Base-by-base conservation (phyloP, 2,329 filamentous ascomycete species). In the Beauveria asiatica region DNA sequence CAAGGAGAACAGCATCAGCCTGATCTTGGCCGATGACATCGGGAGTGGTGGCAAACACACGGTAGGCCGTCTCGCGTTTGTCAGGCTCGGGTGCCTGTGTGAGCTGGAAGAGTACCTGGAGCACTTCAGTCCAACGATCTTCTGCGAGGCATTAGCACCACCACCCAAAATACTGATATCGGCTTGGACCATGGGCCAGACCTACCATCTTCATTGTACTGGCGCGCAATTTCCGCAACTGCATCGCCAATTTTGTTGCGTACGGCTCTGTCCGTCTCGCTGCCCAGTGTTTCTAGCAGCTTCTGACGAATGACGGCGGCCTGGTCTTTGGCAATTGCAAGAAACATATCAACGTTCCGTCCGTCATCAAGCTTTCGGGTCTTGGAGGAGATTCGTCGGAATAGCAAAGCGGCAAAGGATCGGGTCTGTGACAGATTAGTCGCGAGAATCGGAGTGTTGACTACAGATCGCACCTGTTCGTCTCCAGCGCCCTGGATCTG, bases 171-270 rank as follows among this genome's bases (percentile, higher is more conserved):
- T 11, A 27, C 7, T 9, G 9, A 48, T 7, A 19, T 13, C 8
- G 44, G 2, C 2, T 19, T 23, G 4, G 19, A 17, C 8, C 37
- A n/a, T 16, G 33, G 10, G 11, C 17, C 37, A 21, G 9, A 78
- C 86, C 73, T 81, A 96, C 91, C 87, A 69, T 89, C 91, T 68
- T 97, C 94, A 49, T 90, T 89, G 75, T 97, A 97, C 77, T 99
- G 92, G 69, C 94, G 86, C 49, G 93, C 94, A 62, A 99, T 82
- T 75, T 99, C 94, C 25, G 94, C 94, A 63, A 97, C 89, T n/a
- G 93, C 92, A 75, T 99, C 94, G 67, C 92, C 94, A 71, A 97
- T 89, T 76, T 99, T 99, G 78, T 96, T 94, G 68, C 94, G 83
- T 51, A 96, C 89, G 44, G 83, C 79, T 63, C 86, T 83, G 63